phyloP scores from a whole-genome alignment of 805 yeast genomes.

The Candida loeiensis region DNA sequence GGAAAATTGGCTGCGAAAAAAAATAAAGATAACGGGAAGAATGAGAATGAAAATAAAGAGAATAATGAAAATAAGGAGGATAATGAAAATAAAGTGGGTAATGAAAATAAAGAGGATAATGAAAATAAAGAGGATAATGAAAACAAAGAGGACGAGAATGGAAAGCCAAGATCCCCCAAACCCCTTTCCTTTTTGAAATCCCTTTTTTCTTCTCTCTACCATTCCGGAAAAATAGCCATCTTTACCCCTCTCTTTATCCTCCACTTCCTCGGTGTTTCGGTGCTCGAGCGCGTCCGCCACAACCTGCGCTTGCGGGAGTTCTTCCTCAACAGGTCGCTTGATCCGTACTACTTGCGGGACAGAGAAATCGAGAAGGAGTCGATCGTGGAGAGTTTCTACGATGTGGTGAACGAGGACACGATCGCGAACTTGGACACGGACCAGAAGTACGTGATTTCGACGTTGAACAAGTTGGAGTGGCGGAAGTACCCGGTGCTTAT shows the following conservation, averaged over 20 bases:
- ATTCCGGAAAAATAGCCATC: constrained; percentile 18
- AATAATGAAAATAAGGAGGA: too few species aligned
- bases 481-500: constrained; percentile 68
- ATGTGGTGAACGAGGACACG: constrained; percentile 41
- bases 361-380: constrained; percentile 44
- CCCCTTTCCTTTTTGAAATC: not conserved
- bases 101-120: not conserved
- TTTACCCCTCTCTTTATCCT: constrained; percentile 62
- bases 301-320: constrained; percentile 27
- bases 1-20: not conserved
- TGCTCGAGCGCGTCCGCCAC: constrained; percentile 34
- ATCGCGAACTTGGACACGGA: constrained; percentile 32
- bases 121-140: too few species aligned
- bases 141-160: too few species aligned
- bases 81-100: too few species aligned
- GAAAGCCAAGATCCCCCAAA: too few species aligned
- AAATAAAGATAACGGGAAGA: too few species aligned
- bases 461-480: constrained; percentile 64
- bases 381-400: constrained; percentile 61
- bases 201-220: not conserved
- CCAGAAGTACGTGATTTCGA: constrained; percentile 52
- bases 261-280: constrained; percentile 48
- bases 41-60: not conserved
- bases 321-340: constrained; percentile 33
- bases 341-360: constrained; percentile 13